Percentiles rank a stretch among this genome's conserved stretches.
Evolutionary conservation across 768 basidiomycete genomes (phyloP).

Genomic region (Tricholoma furcatifolium): DNA sequence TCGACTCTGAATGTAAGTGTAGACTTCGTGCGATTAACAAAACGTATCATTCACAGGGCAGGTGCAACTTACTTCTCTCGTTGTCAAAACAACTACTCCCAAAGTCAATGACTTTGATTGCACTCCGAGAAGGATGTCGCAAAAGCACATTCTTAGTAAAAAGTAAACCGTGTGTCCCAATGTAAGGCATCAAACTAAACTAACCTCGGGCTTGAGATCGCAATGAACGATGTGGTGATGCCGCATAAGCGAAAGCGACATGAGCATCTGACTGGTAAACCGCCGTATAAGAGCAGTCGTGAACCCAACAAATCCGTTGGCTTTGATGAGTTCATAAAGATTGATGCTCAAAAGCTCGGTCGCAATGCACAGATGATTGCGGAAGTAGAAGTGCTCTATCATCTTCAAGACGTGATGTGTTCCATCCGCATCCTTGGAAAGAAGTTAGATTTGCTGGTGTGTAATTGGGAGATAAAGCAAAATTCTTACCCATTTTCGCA

Average conservation of each 20-base stretch:
- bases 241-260: conserved; percentile 89
- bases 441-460: conserved; percentile 3
- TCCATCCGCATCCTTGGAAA: conserved; percentile 84
- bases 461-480: conserved; percentile 7
- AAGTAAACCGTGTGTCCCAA: neutral
- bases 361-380: conserved; percentile 95
- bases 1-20: conserved; percentile 98
- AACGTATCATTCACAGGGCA: neutral
- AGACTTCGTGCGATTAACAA: conserved; percentile 57
- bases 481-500: conserved; percentile 88
- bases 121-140: conserved; percentile 93
- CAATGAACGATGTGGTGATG: conserved; percentile 98
- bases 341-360: conserved; percentile 99
- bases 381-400: conserved; percentile 98
- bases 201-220: conserved; percentile 96
- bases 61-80: conserved; percentile 79
- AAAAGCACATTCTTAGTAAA: conserved; percentile 81
- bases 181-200: conserved; percentile 17
- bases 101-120: conserved; percentile 98
- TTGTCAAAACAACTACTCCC: conserved; percentile 98
- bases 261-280: conserved; percentile 94
- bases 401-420: conserved; percentile 97
- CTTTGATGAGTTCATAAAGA: conserved; percentile 98
- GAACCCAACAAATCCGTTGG: conserved; percentile 98
- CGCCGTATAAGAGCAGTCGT: conserved; percentile 92